Conservation (phyloP, 345 rosid genomes). For the Hypericum androsaemum region DNA sequence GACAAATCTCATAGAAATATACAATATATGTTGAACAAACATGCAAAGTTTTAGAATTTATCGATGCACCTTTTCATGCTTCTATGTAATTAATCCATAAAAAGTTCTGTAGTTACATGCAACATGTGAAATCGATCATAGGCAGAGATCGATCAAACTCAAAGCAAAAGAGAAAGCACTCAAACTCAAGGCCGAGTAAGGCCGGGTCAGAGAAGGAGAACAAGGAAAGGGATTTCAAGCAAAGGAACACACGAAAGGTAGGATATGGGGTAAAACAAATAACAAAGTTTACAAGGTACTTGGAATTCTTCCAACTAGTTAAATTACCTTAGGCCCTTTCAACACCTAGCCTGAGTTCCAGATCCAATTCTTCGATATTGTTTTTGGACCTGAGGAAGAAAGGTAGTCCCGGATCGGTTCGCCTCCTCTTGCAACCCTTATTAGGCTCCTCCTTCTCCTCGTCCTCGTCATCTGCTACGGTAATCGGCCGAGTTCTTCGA, state of each 20-base stretch:
- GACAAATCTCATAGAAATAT: too few species aligned
- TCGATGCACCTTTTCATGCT: background rate
- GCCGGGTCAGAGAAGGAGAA: slow-evolving; percentile 3
- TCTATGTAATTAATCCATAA: slow-evolving; percentile 5
- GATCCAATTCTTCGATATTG: slow-evolving; percentile 69
- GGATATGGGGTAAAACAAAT: background rate
- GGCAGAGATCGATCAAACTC: slow-evolving; percentile 20
- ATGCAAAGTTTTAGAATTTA: too few species aligned
- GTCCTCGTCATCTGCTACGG: slow-evolving; percentile 23
- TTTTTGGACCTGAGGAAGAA: slow-evolving; percentile 31
- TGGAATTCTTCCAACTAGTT: slow-evolving; percentile 11
- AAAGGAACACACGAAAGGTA: slow-evolving; percentile 14
- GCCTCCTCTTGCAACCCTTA: slow-evolving; percentile 40
- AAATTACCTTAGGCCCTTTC: slow-evolving; percentile 40
- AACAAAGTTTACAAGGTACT: background rate
- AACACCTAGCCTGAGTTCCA: slow-evolving; percentile 80
- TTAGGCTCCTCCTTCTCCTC: slow-evolving; percentile 10
- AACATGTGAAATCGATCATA: slow-evolving; percentile 15
- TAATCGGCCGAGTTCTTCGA: slow-evolving; percentile 25
- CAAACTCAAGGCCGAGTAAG: slow-evolving; percentile 8
- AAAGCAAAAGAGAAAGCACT: slow-evolving; percentile 13
- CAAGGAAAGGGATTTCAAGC: slow-evolving; percentile 7
- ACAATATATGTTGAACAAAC: too few species aligned
- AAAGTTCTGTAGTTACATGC: slow-evolving; percentile 18
- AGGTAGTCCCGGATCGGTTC: slow-evolving; percentile 32